Conservation (phyloP, 148 eudicot genomes). For the Hydrangea macrophylla region DNA sequence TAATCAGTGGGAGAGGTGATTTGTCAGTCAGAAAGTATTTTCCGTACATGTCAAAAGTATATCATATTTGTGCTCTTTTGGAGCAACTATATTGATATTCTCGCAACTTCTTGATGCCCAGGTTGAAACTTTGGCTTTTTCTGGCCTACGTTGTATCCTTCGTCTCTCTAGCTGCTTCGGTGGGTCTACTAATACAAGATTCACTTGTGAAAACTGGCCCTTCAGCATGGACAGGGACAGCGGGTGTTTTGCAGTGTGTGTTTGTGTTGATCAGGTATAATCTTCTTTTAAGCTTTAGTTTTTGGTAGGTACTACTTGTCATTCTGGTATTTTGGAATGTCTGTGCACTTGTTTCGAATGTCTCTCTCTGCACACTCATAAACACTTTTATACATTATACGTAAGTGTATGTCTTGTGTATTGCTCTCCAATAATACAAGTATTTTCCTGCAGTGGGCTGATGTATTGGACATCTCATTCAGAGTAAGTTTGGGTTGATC, state of each 20-base stretch:
- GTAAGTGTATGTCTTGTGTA: not conserved
- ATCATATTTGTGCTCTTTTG: too few relatives aligned
- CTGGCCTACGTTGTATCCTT: conserved; percentile 89
- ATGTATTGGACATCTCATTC: conserved; percentile 84
- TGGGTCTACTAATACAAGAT: conserved; percentile 87
- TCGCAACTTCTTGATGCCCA: conserved; percentile 30
- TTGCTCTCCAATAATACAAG: not conserved
- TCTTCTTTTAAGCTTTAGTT: not conserved
- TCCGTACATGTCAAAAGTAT: too few relatives aligned
- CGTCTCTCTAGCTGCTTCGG: conserved; percentile 92
- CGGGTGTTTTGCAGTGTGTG: conserved; percentile 95
- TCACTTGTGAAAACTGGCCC: conserved; percentile 71
- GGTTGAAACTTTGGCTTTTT: conserved; percentile 97
- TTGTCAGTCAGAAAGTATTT: too few relatives aligned
- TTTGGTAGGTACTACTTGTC: not conserved
- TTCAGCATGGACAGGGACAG: conserved; percentile 91
- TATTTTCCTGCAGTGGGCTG: conserved; percentile 57
- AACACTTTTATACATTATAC: too few relatives aligned
- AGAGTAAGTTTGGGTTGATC: conserved; percentile 30
- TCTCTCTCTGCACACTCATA: not conserved
- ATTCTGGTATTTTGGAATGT: not conserved
- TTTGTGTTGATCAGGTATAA: conserved; percentile 78
- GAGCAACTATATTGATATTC: not conserved
- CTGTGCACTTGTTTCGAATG: not conserved
- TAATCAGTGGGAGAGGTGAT: too few relatives aligned